Percentiles rank a stretch among this genome's conserved stretches.
These are phyloP conservation scores for Tetrapisispora arboricola DNA, from an alignment of 805 yeast genomes.

Conservation along the genomic window DNA sequence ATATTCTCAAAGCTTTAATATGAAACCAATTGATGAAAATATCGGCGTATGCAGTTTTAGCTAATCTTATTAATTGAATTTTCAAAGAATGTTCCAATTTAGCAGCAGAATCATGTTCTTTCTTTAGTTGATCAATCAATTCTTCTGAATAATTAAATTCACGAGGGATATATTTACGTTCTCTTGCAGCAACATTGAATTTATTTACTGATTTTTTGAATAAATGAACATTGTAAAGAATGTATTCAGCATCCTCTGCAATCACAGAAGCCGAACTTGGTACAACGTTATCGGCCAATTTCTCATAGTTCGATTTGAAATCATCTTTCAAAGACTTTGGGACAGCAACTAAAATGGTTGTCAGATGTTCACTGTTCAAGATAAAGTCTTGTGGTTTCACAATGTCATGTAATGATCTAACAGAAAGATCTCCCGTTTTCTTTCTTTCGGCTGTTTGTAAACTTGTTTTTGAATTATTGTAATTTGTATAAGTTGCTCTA, in stretches of 20 bases:
- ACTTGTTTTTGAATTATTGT: conserved; percentile 74
- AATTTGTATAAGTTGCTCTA: conserved; percentile 59
- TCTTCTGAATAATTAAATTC: conserved; percentile 84
- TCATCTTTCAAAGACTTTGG: conserved; percentile 55
- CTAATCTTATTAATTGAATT: conserved; percentile 70
- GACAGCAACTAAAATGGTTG: conserved; percentile 79
- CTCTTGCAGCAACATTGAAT: conserved; percentile 64
- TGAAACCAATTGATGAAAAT: conserved; percentile 82
- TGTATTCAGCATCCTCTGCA: conserved; percentile 62
- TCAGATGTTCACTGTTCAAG: conserved; percentile 73
- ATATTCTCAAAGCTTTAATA: conserved; percentile 74
- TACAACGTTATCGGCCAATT: conserved; percentile 68
- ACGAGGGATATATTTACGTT: conserved; percentile 82
- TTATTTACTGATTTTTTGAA: conserved; percentile 73
- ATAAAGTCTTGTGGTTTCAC: conserved; percentile 80
- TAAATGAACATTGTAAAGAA: conserved; percentile 66
- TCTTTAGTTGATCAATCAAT: conserved; percentile 55
- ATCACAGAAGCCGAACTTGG: conserved; percentile 78
- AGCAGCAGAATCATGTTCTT: conserved; percentile 69
- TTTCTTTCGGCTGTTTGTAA: conserved; percentile 84
- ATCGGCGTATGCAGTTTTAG: conserved; percentile 85
- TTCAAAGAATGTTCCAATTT: conserved; percentile 63
- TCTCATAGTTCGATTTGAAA: conserved; percentile 65
- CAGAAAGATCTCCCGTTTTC: conserved; percentile 86
- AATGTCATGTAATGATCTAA: conserved; percentile 80